Evolutionary conservation across 352 stramenopile species (phyloP).

Genomic region (Globisporangium splendens): DNA sequence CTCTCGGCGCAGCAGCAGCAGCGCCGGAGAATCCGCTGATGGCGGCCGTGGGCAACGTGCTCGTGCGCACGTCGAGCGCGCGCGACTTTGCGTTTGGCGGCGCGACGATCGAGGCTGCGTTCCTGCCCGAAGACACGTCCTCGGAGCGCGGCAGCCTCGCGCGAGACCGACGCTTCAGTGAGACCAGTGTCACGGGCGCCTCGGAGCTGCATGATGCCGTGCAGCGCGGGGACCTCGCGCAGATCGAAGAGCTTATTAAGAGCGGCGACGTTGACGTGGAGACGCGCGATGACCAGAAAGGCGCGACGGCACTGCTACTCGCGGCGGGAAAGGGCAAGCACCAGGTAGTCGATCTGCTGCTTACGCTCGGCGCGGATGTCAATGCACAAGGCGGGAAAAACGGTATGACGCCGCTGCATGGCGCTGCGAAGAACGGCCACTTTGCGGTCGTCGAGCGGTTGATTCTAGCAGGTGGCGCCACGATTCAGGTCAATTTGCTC

Average conservation of each 20-base stretch:
- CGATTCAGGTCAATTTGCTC: slow-evolving; percentile 4
- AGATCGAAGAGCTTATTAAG: slow-evolving; percentile 5
- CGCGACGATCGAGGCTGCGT: slow-evolving; percentile 9
- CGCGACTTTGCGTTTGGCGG: slow-evolving; percentile 15
- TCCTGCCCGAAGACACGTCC: slow-evolving; percentile 12
- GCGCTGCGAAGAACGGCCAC: slow-evolving; percentile 13
- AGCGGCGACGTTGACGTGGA: slow-evolving; percentile 15
- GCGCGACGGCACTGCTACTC: slow-evolving; percentile 16
- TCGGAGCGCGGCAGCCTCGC: slow-evolving; percentile 8
- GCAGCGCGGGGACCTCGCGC: slow-evolving; percentile 8
- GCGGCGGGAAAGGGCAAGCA: slow-evolving; percentile 11
- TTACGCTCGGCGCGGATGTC: slow-evolving; percentile 8
- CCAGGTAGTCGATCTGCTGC: slow-evolving; percentile 11
- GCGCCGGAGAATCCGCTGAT: neutral
- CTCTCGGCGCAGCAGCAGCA: slow-evolving; percentile 7
- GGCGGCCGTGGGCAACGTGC: slow-evolving; percentile 1
- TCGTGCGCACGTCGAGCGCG: slow-evolving; percentile 12
- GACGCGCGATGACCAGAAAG: slow-evolving; percentile 1
- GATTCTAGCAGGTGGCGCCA: neutral
- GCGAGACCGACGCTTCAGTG: slow-evolving; percentile 9
- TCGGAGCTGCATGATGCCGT: slow-evolving; percentile 13
- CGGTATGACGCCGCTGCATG: slow-evolving; percentile 12
- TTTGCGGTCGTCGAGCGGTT: neutral
- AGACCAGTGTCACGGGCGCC: neutral
- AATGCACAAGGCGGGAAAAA: slow-evolving; percentile 8